These are phyloP conservation scores for Silybum marianum DNA, from an alignment of 129 eudicot genomes.

Conservation along the genomic window DNA sequence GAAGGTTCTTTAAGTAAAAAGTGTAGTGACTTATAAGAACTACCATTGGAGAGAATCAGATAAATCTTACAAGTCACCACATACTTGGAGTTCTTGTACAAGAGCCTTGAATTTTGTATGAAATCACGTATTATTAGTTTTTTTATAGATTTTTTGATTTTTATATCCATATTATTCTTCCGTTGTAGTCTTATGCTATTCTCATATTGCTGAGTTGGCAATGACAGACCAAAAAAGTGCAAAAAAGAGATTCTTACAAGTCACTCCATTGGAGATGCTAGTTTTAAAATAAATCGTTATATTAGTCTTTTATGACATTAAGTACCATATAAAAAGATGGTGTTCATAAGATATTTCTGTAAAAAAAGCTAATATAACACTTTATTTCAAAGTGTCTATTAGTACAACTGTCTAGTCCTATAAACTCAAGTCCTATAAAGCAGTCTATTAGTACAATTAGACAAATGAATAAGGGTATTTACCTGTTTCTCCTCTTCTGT, in stretches of 20 bases:
- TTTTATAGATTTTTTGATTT: no score
- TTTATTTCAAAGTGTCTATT: neutral
- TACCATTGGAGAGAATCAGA: neutral
- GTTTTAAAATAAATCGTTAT: neutral
- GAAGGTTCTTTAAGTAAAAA: neutral
- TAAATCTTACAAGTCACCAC: neutral
- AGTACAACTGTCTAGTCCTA: neutral
- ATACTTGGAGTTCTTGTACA: neutral
- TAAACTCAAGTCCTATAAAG: neutral
- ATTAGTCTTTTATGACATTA: no score
- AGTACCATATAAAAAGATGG: neutral
- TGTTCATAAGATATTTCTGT: no score
- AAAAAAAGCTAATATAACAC: neutral
- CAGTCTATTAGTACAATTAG: neutral
- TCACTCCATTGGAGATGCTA: neutral
- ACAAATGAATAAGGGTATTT: neutral
- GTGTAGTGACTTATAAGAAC: neutral
- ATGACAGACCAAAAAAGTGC: neutral
- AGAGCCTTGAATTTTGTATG: neutral
- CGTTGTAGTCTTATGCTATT: neutral
- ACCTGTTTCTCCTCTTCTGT: constrained; percentile 82
- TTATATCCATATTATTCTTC: neutral
- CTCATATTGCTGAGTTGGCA: neutral
- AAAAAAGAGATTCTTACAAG: neutral
- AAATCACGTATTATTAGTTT: neutral